These are phyloP conservation scores for Lumnitzera racemosa DNA, from an alignment of 345 rosid genomes.

Conservation along the genomic window DNA sequence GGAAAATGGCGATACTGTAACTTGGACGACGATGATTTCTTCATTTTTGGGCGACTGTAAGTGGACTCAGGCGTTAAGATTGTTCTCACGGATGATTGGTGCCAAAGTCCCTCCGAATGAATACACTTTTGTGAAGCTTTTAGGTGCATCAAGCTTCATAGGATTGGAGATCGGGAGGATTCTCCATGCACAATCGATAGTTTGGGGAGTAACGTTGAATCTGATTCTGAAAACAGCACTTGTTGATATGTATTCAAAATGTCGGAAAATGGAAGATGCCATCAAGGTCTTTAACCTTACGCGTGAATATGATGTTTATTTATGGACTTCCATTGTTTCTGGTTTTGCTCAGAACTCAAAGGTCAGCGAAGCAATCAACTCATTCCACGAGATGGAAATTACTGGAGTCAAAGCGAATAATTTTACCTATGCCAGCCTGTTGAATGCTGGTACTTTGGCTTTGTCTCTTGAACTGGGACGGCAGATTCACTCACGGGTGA, in stretches of 20 bases:
- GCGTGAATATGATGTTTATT: slow-evolving; percentile 34
- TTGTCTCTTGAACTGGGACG: slow-evolving; percentile 37
- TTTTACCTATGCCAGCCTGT: slow-evolving; percentile 16
- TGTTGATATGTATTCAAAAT: slow-evolving; percentile 49
- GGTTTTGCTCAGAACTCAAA: slow-evolving; percentile 38
- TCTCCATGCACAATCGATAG: slow-evolving; percentile 43
- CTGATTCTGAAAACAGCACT: slow-evolving; percentile 58
- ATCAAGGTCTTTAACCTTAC: slow-evolving; percentile 33
- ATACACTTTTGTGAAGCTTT: slow-evolving; percentile 53
- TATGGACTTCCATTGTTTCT: slow-evolving; percentile 52
- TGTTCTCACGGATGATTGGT: slow-evolving; percentile 44
- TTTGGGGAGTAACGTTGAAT: slow-evolving; percentile 39
- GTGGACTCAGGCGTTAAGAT: slow-evolving; percentile 37
- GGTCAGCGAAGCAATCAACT: slow-evolving; percentile 34
- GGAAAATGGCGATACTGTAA: slow-evolving; percentile 38
- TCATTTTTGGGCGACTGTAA: slow-evolving; percentile 35
- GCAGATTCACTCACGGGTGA: slow-evolving; percentile 51
- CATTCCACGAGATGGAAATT: slow-evolving; percentile 42
- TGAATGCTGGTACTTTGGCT: slow-evolving; percentile 32
- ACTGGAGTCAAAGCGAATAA: slow-evolving; percentile 35
- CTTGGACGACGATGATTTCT: slow-evolving; percentile 69
- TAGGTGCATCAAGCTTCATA: slow-evolving; percentile 32
- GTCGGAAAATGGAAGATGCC: slow-evolving; percentile 39
- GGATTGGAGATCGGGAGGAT: slow-evolving; percentile 42
- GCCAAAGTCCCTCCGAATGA: slow-evolving; percentile 47